Conservation (phyloP, 225 moss, liverwort and hornwort species). For the Sphagnum contortum region DNA sequence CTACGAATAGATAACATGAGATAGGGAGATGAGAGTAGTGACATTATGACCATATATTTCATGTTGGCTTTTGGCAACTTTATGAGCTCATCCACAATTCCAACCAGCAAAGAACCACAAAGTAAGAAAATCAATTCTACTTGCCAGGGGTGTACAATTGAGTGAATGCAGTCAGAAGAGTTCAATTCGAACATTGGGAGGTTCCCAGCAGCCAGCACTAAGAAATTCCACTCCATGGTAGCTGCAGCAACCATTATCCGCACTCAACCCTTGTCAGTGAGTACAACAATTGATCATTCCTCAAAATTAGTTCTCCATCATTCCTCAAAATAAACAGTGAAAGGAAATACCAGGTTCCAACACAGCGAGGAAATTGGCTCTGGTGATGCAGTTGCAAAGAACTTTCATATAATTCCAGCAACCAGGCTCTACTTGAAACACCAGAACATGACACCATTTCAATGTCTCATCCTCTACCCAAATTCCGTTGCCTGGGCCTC, state of each 20-base stretch:
- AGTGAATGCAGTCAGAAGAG: background rate
- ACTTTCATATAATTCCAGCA: slow-evolving; percentile 37
- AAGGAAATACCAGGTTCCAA: background rate
- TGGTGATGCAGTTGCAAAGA: background rate
- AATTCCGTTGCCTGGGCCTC: slow-evolving; percentile 26
- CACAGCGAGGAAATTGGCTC: background rate
- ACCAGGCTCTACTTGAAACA: slow-evolving; percentile 21
- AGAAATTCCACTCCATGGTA: slow-evolving; percentile 5
- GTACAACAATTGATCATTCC: background rate
- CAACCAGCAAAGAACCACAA: background rate
- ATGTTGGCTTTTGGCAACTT: background rate
- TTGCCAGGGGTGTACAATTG: background rate
- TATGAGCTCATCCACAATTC: background rate
- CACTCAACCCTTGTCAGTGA: slow-evolving; percentile 4
- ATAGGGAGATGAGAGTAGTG: background rate
- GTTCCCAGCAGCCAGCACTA: slow-evolving; percentile 6
- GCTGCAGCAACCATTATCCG: slow-evolving; percentile 9
- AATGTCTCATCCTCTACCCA: slow-evolving; percentile 40
- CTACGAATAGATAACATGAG: background rate
- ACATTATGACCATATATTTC: too few relatives aligned
- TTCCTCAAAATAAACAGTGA: slow-evolving; percentile 20
- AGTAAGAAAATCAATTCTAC: background rate
- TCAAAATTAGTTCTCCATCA: background rate
- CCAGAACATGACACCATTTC: slow-evolving; percentile 29
- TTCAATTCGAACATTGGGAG: background rate